Evolutionary conservation across 1,284 basidiomycete species (phyloP), one percentile per base, ranked within the genome.

Genomic region (Apiotrichum gamsii): DNA sequence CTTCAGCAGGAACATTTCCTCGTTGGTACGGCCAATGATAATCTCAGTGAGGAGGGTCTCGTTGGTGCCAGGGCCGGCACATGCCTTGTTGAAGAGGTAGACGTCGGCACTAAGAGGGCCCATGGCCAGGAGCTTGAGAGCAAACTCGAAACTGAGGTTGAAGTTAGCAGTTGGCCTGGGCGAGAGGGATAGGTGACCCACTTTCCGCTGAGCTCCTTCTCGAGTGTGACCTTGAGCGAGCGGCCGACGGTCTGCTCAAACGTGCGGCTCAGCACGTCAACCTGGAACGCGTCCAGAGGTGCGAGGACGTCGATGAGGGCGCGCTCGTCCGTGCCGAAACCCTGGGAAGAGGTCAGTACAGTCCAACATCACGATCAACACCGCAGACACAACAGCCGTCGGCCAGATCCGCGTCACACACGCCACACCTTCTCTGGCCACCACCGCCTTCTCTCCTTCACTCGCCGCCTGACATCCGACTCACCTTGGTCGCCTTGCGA

Each of bases 1-100:
- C 58, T 73, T 73, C 39, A 74, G 57, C n/a, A 68, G 47, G 52
- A 64, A 63, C 10, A 74, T 72, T 52, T 74, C 72, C 49, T 68
- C 55, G 56, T 74, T 74, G n/a, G 64, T 60, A 23, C 72, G 56
- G 18, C 64, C 54, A 28, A 72, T 57, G n/a, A 74, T 54, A 14
- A 73, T 29, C 56, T 74, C 72, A 31, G 60, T 72, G 6, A 74
- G 57, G 0, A 74, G 58, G 50, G 72, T 70, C 47, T 73, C 72
- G 58, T 73, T 70, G 1, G 72, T 74, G 5, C 70, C 72, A 8
- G 57, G 55, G 13, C 72, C 72, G 16, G 54, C 48, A 49, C 72
- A 73, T 4, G 72, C 70, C 20, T 69, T 56, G 39, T 70, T 48
- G 15, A 70, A 34, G 8, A 74, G 63, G 51, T 69, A 57, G 6